Evolutionary conservation across 2,329 filamentous ascomycete species (phyloP), one percentile per base, ranked within the genome.

Genomic region (Amylocarpus encephaloides): DNA sequence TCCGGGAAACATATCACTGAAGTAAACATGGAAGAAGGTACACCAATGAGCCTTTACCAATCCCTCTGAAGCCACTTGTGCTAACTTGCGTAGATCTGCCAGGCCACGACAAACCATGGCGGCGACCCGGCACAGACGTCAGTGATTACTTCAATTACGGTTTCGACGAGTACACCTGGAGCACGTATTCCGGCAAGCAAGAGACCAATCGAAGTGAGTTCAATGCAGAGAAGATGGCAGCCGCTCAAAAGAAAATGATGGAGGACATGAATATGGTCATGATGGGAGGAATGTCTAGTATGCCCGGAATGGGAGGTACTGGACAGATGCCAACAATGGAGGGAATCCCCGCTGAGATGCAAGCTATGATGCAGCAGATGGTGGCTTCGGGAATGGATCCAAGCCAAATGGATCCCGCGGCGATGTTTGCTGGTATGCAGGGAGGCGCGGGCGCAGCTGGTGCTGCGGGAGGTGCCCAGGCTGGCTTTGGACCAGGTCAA

Each of bases 81-180:
- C 52, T 19, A 53, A 10, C 33, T 29, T 10, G 39, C 5, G 29
- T 53, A 78, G 81, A 85, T 62, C 79, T 91, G 16, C 77, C 82
- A 34, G 84, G 88, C 6, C 88, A 90, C 62, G 87, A 91, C 56
- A 97, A 96, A 68, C 91, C 92, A 15, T 98, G 93, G 93, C 84
- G 93, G 40, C 85, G 91, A 57, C 93, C 93, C 0, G 93, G 93
- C 42, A 91, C 92, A 10, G 93, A 98, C 64, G 82, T 95, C 48
- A 93, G 87, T 52, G 93, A 98, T 67, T 97, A 95, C 71, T 97
- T 97, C 79, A 97, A 97, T 73, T 97, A 97, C 70, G 92, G 92
- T 51, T 97, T 97, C 65, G 92, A 97, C 70, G 92, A 97, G 69
- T 97, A 96, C 69, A 95, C 91, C 1, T 98, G 93, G 93, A 87